Percentiles rank a stretch among this genome's conserved stretches.
These are phyloP conservation scores for Pistacia atlantica DNA, from an alignment of 345 rosid species.

Conservation along the genomic window DNA sequence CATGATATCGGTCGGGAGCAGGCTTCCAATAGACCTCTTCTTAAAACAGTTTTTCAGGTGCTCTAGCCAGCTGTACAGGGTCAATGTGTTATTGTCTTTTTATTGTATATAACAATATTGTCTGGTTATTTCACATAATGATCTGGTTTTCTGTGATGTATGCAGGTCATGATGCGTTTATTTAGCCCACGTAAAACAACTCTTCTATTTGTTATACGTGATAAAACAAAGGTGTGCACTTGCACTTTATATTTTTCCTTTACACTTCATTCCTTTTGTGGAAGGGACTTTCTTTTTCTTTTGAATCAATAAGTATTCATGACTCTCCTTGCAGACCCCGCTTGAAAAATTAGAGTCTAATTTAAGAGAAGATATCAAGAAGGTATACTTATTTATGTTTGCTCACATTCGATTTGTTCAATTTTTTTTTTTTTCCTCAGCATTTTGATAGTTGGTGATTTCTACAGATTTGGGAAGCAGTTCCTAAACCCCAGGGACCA, in stretches of 20 bases:
- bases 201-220: constrained; percentile 87
- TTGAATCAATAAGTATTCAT: constrained; percentile 3
- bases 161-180: constrained; percentile 82
- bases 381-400: constrained; percentile 37
- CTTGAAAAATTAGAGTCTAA: constrained; percentile 60
- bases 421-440: constrained; percentile 15
- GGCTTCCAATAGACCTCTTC: constrained; percentile 87
- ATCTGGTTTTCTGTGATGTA: constrained; percentile 15
- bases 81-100: constrained; percentile 11
- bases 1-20: constrained; percentile 94
- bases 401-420: neutral
- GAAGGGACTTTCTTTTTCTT: constrained; percentile 9
- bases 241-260: constrained; percentile 5
- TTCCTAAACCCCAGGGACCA: constrained; percentile 78
- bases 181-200: constrained; percentile 96
- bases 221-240: constrained; percentile 68
- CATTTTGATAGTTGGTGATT: constrained; percentile 24
- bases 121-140: no score
- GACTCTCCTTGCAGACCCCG: constrained; percentile 59
- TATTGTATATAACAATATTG: neutral
- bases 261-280: constrained; percentile 9
- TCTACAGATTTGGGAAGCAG: constrained; percentile 23
- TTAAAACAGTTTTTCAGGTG: constrained; percentile 93
- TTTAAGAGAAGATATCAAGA: constrained; percentile 77
- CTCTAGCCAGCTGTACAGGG: neutral